Conservation (phyloP, 768 basidiomycete genomes). For the Pleurotus citrinopileatus region DNA sequence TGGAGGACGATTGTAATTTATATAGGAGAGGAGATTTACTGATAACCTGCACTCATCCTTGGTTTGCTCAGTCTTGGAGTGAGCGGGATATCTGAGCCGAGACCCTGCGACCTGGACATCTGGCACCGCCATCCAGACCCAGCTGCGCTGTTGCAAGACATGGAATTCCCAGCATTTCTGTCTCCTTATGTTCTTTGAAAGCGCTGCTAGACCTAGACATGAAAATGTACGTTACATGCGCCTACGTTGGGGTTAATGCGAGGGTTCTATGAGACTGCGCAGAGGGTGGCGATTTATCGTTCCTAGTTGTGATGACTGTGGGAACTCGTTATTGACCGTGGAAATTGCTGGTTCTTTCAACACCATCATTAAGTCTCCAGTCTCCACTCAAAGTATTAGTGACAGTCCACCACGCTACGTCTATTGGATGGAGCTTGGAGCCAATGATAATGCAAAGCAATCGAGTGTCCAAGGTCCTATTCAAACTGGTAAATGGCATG, state of each 20-base stretch:
- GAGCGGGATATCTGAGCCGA: conserved; percentile 8
- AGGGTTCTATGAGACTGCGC: too few species aligned
- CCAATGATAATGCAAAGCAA: background rate
- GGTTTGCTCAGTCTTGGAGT: background rate
- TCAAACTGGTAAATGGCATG: too few species aligned
- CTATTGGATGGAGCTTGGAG: background rate
- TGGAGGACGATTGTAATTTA: conserved; percentile 1
- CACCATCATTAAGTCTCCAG: too few species aligned
- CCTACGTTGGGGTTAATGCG: too few species aligned
- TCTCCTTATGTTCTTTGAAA: too few species aligned
- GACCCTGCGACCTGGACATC: conserved; percentile 9
- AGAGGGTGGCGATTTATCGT: too few species aligned
- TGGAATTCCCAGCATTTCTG: too few species aligned
- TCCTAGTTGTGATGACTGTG: too few species aligned
- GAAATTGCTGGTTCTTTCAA: too few species aligned
- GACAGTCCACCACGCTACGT: background rate
- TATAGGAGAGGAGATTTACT: background rate
- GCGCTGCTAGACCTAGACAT: too few species aligned
- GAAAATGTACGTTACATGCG: too few species aligned
- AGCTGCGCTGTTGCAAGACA: background rate
- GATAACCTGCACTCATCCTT: background rate
- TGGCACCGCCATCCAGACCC: conserved; percentile 3
- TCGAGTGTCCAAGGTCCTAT: background rate
- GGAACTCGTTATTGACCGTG: too few species aligned
- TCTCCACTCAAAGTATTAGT: background rate